These are phyloP conservation scores for Crassisporium funariophilum DNA, from an alignment of 768 basidiomycete genomes.

Conservation along the genomic window DNA sequence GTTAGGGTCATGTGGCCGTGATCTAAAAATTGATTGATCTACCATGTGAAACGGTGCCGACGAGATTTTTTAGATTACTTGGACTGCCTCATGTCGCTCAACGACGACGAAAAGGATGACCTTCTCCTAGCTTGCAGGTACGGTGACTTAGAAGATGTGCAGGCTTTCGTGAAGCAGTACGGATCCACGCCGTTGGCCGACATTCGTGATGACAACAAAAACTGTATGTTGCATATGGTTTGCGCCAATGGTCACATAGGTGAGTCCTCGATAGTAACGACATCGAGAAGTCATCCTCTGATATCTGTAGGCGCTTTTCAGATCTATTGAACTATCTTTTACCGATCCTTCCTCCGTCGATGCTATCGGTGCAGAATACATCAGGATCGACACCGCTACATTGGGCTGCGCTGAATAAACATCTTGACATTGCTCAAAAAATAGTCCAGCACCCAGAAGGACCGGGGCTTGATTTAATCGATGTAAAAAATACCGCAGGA, in stretches of 20 bases:
- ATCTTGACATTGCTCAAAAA: slow-evolving; percentile 60
- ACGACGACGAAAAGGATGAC: slow-evolving; percentile 65
- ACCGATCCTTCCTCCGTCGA: slow-evolving; percentile 51
- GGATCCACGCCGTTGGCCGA: slow-evolving; percentile 49
- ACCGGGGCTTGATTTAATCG: slow-evolving; percentile 70
- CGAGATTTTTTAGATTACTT: no score
- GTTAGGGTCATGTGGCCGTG: slow-evolving; percentile 10
- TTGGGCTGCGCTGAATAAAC: slow-evolving; percentile 88
- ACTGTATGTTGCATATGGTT: slow-evolving; percentile 84
- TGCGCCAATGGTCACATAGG: slow-evolving; percentile 89
- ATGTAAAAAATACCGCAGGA: slow-evolving; percentile 73
- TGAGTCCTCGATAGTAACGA: slow-evolving; percentile 35
- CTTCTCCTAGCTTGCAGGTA: slow-evolving; percentile 84
- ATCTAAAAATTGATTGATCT: slow-evolving; percentile 16
- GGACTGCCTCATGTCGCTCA: slow-evolving; percentile 24
- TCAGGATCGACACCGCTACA: slow-evolving; percentile 85
- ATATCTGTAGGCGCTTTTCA: slow-evolving; percentile 52
- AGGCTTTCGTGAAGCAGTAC: slow-evolving; percentile 62
- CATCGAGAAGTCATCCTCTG: slow-evolving; percentile 29
- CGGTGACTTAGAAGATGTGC: slow-evolving; percentile 82
- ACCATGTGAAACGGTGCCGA: slow-evolving; percentile 25
- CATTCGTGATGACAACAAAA: slow-evolving; percentile 74
- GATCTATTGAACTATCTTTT: slow-evolving; percentile 79
- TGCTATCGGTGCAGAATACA: slow-evolving; percentile 65
- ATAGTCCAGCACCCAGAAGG: slow-evolving; percentile 60